These are phyloP conservation scores for Thielaviopsis punctulata DNA, from an alignment of 2,329 filamentous ascomycete genomes.

Conservation along the genomic window DNA sequence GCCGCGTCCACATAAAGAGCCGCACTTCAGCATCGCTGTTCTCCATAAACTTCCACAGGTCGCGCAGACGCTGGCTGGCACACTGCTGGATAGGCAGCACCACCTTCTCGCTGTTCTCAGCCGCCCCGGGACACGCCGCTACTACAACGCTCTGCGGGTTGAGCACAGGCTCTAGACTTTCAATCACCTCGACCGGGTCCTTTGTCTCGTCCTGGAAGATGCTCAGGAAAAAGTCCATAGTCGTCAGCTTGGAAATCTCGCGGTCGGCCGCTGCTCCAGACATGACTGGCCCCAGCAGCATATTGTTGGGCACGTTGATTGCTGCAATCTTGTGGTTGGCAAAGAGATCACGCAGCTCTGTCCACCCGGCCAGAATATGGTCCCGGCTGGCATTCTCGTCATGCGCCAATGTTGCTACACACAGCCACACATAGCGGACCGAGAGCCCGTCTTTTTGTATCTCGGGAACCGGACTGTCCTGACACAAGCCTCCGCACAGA, in stretches of 20 bases:
- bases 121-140: not conserved
- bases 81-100: conserved; percentile 30
- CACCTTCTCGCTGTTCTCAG: conserved; percentile 13
- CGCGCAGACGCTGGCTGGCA: conserved; percentile 42
- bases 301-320: conserved; percentile 63
- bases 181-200: conserved; percentile 71
- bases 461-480: not conserved
- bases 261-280: conserved; percentile 71
- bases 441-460: conserved; percentile 22
- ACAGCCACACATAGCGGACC: conserved; percentile 40
- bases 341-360: conserved; percentile 36
- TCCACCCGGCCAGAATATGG: conserved; percentile 41
- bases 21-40: conserved; percentile 68
- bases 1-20: conserved; percentile 73
- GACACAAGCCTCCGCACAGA: conserved; percentile 6
- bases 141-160: conserved; percentile 46
- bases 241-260: conserved; percentile 81
- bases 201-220: conserved; percentile 72
- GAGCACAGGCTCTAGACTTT: conserved; percentile 80
- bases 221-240: conserved; percentile 87
- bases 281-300: conserved; percentile 73
- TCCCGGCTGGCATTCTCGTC: conserved; percentile 36
- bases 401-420: conserved; percentile 34
- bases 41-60: conserved; percentile 73
- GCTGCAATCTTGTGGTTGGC: conserved; percentile 23